Evolutionary conservation across 345 rosid species (phyloP), one percentile per base, ranked within the genome.

Genomic region (Angophora floribunda): DNA sequence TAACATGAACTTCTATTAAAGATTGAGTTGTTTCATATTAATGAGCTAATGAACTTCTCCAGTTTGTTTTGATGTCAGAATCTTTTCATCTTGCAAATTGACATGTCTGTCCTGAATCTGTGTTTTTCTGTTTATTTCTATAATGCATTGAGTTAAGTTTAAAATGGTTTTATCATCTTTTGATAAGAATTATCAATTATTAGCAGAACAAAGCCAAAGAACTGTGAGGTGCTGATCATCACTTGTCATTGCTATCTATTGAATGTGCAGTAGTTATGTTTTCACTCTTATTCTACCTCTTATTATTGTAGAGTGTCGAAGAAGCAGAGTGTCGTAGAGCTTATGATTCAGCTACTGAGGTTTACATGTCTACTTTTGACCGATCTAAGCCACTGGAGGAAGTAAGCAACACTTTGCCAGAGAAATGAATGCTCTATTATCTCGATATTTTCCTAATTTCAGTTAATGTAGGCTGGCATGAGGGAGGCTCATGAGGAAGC

Each of bases 321-420:
- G 99, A 98, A 94, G 93, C 98, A 21, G 99, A 98, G 90, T 97
- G 99, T 88, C 96, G 96, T 78, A 94, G 93, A 91, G 99, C 99
- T 82, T 94, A 93, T 94, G 99, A 98, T 87, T 92, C 93, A 91
- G 99, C 98, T 67, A 87, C 95, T 2, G 99, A 95, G 89, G 86
- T 90, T 84, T 98, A 97, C 89, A 94, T 90, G 96, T 89, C 96
- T 52, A 87, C 91, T 88, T 96, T 96, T 92, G 95, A 97, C 89
- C 94, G 94, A 59, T 93, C 96, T 85, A 95, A 94, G 90, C 94
- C 96, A 44, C 96, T 97, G 57, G 99, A 97, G 90, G 99, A 98
- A 91, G 99, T 95, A 93, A 93, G 96, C 91, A 82, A 36, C 75
- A 63, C 87, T 86, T 59, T 32, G 49, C 51, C 59, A 36, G 36